Evolutionary conservation across 768 basidiomycete genomes (phyloP).

Genomic region (Psilocybe tampanensis): DNA sequence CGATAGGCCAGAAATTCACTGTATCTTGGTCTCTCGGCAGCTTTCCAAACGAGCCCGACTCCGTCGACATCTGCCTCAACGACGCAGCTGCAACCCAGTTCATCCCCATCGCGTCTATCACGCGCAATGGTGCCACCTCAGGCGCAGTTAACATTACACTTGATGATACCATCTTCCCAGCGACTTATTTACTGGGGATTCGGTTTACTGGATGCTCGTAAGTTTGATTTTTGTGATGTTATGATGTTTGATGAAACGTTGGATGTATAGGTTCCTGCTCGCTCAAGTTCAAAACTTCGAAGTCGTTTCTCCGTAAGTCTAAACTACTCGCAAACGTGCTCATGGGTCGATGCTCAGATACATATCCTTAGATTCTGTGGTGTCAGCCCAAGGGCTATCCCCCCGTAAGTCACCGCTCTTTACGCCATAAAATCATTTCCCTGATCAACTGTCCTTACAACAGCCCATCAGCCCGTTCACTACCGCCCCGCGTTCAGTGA

Average conservation of each 20-base stretch:
- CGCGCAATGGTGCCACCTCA: not conserved
- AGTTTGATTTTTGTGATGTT: not conserved
- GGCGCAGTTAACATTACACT: slow-evolving; percentile 7
- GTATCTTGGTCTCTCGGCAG: slow-evolving; percentile 3
- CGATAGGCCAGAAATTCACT: slow-evolving; percentile 6
- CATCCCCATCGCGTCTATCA: slow-evolving; percentile 4
- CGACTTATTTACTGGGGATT: slow-evolving; percentile 8
- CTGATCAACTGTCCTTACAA: no score
- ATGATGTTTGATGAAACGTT: no score
- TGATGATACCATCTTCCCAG: slow-evolving; percentile 5
- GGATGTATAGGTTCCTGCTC: slow-evolving; percentile 8
- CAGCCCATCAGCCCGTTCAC: no score
- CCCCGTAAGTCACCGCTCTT: not conserved
- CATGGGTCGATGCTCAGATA: not conserved
- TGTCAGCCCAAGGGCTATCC: not conserved
- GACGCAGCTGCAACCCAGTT: not conserved
- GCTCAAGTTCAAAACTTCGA: slow-evolving; percentile 4
- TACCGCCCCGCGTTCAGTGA: no score
- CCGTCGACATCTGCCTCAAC: slow-evolving; percentile 10
- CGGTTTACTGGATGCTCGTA: slow-evolving; percentile 14
- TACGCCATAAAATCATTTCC: no score
- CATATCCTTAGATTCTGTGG: not conserved
- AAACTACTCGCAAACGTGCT: not conserved
- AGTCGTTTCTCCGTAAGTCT: slow-evolving; percentile 4
- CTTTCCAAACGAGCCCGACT: not conserved